A percentile compares a stretch with the other conserved stretches of the same genome.
Conservation (phyloP, 495 filamentous ascomycete species). For the Staphylotrichum longicolle region DNA sequence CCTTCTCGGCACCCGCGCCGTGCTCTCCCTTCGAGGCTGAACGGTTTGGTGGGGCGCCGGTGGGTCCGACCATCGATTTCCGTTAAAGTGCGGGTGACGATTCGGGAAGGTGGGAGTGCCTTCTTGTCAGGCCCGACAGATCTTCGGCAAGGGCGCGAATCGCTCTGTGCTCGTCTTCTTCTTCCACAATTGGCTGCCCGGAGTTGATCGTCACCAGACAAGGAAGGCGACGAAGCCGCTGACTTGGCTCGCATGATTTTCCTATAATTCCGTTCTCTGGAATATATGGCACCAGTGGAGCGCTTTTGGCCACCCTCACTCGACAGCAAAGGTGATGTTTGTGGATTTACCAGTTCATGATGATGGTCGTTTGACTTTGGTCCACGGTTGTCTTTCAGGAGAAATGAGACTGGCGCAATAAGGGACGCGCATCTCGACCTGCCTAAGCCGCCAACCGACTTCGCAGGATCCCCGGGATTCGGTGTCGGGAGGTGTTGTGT, state of each 20-base stretch:
- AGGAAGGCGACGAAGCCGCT: slow-evolving; percentile 16
- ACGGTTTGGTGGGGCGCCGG: slow-evolving; percentile 11
- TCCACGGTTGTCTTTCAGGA: too few relatives aligned
- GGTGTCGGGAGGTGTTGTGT: slow-evolving; percentile 11
- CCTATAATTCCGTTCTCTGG: background rate
- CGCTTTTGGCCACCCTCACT: background rate
- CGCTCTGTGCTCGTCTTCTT: slow-evolving; percentile 3
- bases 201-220: slow-evolving; percentile 20
- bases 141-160: slow-evolving; percentile 14
- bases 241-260: background rate
- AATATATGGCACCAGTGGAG: slow-evolving; percentile 3
- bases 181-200: slow-evolving; percentile 15
- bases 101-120: slow-evolving; percentile 25
- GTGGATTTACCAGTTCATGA: too few relatives aligned
- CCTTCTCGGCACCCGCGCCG: slow-evolving; percentile 15
- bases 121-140: slow-evolving; percentile 4
- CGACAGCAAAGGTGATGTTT: too few relatives aligned
- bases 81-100: slow-evolving; percentile 11
- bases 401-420: too few relatives aligned
- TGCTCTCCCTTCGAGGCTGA: slow-evolving; percentile 17
- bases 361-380: too few relatives aligned
- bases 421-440: too few relatives aligned
- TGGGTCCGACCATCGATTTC: slow-evolving; percentile 19
- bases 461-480: background rate
- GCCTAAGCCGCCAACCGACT: too few relatives aligned